phyloP scores from a whole-genome alignment of 805 yeast species.

The Saccharomycopsis guyanensis region DNA sequence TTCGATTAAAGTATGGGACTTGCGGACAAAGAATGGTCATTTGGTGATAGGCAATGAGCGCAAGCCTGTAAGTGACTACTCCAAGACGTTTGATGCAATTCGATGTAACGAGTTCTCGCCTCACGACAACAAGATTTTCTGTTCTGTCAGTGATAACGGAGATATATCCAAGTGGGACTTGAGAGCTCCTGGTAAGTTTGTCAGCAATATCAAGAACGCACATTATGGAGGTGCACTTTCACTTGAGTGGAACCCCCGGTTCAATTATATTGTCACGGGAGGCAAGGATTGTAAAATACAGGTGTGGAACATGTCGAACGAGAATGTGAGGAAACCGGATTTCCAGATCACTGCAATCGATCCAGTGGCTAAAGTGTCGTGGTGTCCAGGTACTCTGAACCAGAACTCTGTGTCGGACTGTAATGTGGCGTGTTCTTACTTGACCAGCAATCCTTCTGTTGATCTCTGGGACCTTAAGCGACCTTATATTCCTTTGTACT shows the following conservation, averaged over 20 bases:
- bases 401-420: slow-evolving; percentile 40
- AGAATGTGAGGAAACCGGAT: slow-evolving; percentile 46
- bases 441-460: slow-evolving; percentile 55
- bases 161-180: slow-evolving; percentile 80
- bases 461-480: slow-evolving; percentile 42
- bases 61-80: slow-evolving; percentile 31
- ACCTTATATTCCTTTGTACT: slow-evolving; percentile 13
- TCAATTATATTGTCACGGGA: slow-evolving; percentile 79
- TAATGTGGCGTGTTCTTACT: slow-evolving; percentile 31
- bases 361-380: slow-evolving; percentile 69
- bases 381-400: slow-evolving; percentile 38
- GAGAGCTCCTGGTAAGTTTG: slow-evolving; percentile 55
- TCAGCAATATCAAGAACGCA: slow-evolving; percentile 52
- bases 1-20: slow-evolving; percentile 67
- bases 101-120: slow-evolving; percentile 47
- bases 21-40: slow-evolving; percentile 45
- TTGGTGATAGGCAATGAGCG: slow-evolving; percentile 65
- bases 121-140: slow-evolving; percentile 47
- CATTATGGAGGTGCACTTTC: slow-evolving; percentile 90
- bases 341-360: slow-evolving; percentile 65
- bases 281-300: slow-evolving; percentile 85
- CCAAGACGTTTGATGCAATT: slow-evolving; percentile 26
- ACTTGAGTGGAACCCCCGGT: slow-evolving; percentile 79
- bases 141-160: slow-evolving; percentile 86
- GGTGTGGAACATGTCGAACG: slow-evolving; percentile 57